Conservation (phyloP, 1,284 basidiomycete species). For the Cutaneotrichosporon sp. region DNA sequence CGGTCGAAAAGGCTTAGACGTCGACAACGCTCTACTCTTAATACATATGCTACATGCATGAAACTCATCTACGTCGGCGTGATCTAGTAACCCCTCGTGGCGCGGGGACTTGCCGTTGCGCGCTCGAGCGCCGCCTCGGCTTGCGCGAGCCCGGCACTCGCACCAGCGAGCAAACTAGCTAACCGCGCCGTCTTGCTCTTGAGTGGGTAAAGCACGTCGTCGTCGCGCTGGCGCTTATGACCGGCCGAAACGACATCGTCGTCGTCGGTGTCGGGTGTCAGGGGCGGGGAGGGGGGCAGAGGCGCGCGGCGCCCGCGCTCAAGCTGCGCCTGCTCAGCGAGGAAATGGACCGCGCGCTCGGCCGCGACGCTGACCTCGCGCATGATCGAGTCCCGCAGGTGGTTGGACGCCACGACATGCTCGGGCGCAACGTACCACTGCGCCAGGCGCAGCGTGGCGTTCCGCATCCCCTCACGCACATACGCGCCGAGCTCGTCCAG, state of each 20-base stretch:
- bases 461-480: constrained; percentile 12
- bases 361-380: neutral
- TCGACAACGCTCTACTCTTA: neutral
- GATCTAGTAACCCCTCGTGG: neutral
- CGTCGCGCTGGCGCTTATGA: neutral
- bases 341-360: neutral
- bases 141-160: neutral
- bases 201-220: constrained; percentile 1
- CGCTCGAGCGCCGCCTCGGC: neutral
- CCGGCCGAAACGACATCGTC: neutral
- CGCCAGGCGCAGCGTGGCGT: constrained; percentile 8
- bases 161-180: neutral
- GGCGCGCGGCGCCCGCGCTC: neutral
- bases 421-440: constrained; percentile 12
- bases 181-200: constrained; percentile 1
- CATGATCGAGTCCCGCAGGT: neutral
- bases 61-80: no score
- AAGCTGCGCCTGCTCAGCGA: constrained; percentile 2
- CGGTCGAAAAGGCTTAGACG: neutral
- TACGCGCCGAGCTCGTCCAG: constrained; percentile 22
- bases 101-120: neutral
- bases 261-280: neutral
- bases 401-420: neutral
- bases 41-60: neutral
- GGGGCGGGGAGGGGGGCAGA: neutral